These are phyloP conservation scores for Avena eriantha DNA, from an alignment of 176 grass and related monocot species.

Conservation along the genomic window DNA sequence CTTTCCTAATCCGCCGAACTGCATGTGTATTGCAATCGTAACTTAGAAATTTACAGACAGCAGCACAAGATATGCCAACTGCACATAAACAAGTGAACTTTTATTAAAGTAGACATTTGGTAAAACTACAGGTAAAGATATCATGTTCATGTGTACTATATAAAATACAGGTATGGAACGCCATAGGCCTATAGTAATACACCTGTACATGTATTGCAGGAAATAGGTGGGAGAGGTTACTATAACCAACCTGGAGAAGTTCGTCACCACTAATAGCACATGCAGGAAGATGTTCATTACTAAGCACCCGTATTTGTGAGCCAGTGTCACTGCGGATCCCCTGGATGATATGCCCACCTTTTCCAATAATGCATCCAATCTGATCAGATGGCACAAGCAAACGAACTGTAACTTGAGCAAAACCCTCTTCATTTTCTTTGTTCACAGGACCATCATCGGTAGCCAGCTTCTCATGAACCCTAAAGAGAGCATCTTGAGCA, in stretches of 20 bases:
- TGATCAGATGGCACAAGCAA: constrained; percentile 96
- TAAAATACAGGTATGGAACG: neutral
- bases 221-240: constrained; percentile 16
- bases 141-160: neutral
- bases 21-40: neutral
- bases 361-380: constrained; percentile 98
- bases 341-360: constrained; percentile 92
- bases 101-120: neutral
- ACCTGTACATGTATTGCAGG: constrained; percentile 18
- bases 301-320: constrained; percentile 89
- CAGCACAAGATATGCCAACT: constrained; percentile 6
- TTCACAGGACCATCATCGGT: constrained; percentile 57
- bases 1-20: neutral
- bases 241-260: constrained; percentile 73
- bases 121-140: constrained; percentile 7
- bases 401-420: constrained; percentile 63
- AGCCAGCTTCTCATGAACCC: constrained; percentile 81
- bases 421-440: constrained; percentile 70
- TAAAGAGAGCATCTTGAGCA: constrained; percentile 92
- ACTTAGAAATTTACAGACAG: neutral
- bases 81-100: neutral
- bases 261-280: constrained; percentile 91
- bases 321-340: constrained; percentile 85
- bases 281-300: constrained; percentile 81
- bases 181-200: neutral